Conservation (phyloP, 768 basidiomycete genomes). For the Termitomyces sp. region DNA sequence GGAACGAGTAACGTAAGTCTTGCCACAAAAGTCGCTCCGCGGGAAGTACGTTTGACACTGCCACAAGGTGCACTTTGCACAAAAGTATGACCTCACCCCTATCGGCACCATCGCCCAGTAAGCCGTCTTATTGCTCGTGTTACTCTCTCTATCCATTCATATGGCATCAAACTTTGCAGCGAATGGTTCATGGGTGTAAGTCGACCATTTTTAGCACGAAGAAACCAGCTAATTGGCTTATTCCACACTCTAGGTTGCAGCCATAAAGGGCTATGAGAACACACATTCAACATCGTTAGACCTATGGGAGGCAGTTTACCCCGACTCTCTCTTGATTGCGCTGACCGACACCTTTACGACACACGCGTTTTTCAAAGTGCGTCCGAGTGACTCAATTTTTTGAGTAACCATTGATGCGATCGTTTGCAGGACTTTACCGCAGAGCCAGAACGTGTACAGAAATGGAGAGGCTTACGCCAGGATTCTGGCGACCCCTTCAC, state of each 20-base stretch:
- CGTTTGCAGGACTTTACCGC: conserved; percentile 46
- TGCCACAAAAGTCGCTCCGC: neutral
- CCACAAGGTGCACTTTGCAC: conserved; percentile 76
- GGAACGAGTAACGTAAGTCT: conserved; percentile 86
- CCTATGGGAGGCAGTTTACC: conserved; percentile 81
- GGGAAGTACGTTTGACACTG: neutral
- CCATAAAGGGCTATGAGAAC: conserved; percentile 74
- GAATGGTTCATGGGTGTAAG: conserved; percentile 91
- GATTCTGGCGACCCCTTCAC: conserved; percentile 87
- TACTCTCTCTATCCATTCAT: neutral
- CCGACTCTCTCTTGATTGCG: conserved; percentile 57
- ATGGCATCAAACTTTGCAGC: conserved; percentile 26
- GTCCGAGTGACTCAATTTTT: neutral
- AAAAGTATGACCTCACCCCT: conserved; percentile 56
- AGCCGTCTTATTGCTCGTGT: conserved; percentile 20
- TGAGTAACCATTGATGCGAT: neutral
- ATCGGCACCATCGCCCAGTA: conserved; percentile 88
- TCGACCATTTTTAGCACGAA: conserved; percentile 2
- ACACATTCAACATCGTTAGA: conserved; percentile 71
- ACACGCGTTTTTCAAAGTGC: conserved; percentile 73
- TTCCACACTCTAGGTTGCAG: conserved; percentile 56
- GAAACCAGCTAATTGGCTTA: neutral
- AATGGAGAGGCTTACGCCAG: conserved; percentile 34
- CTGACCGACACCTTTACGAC: conserved; percentile 96
- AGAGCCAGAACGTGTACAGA: conserved; percentile 23